Percentiles rank a stretch among this genome's conserved stretches.
phyloP scores from a whole-genome alignment of 2,329 filamentous ascomycete species.

The Neofusicoccum laricinum region DNA sequence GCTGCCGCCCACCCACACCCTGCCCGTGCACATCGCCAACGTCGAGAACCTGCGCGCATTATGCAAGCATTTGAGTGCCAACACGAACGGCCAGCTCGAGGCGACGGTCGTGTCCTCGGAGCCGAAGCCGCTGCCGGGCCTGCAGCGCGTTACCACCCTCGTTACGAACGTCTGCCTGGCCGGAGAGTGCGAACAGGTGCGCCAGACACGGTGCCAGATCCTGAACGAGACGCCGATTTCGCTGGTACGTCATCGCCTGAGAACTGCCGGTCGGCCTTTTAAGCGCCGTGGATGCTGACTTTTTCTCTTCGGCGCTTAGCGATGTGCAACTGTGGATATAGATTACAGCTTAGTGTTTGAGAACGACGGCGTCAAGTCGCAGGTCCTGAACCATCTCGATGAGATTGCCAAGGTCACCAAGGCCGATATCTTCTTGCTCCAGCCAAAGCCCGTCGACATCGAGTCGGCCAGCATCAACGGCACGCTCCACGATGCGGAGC shows the following conservation, averaged over 20 bases:
- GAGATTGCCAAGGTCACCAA: slow-evolving; percentile 84
- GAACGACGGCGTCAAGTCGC: slow-evolving; percentile 65
- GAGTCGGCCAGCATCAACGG: slow-evolving; percentile 75
- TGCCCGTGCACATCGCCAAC: slow-evolving; percentile 90
- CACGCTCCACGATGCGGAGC: slow-evolving; percentile 79
- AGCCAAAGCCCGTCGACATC: slow-evolving; percentile 78
- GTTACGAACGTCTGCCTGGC: slow-evolving; percentile 87
- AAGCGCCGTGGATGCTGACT: slow-evolving; percentile 25
- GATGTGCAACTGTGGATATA: slow-evolving; percentile 89
- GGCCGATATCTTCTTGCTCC: slow-evolving; percentile 93
- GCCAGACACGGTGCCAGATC: slow-evolving; percentile 85
- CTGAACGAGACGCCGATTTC: slow-evolving; percentile 89
- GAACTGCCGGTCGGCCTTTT: neutral
- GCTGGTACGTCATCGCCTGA: slow-evolving; percentile 55
- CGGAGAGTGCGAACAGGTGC: slow-evolving; percentile 80
- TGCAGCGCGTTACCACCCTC: slow-evolving; percentile 50
- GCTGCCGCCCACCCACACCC: slow-evolving; percentile 71
- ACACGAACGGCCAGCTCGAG: slow-evolving; percentile 63
- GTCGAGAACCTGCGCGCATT: slow-evolving; percentile 74
- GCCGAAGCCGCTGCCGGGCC: slow-evolving; percentile 59
- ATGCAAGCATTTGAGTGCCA: slow-evolving; percentile 76
- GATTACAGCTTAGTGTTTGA: slow-evolving; percentile 89
- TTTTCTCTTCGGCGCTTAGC: slow-evolving; percentile 51
- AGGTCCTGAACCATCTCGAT: slow-evolving; percentile 81
- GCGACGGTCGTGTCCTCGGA: slow-evolving; percentile 81